Base-by-base conservation (phyloP, 345 rosid species). In the Alliaria petiolata region DNA sequence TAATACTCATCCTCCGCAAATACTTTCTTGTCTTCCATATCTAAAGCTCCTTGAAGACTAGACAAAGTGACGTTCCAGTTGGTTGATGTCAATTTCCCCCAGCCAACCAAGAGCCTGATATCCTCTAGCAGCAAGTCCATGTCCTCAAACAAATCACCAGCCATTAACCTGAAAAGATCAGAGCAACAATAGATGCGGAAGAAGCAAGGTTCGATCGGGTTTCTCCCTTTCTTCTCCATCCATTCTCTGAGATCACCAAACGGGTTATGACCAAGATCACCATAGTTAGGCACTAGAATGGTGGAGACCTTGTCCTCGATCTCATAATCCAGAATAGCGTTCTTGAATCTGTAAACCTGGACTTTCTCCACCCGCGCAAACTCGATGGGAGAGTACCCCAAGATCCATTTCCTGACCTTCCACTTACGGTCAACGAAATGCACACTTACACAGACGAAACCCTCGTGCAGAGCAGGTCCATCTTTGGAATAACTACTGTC, bases 361-460 rank as follows among this genome's bases (percentile, higher is more conserved):
- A 15, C 0, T 20, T 35, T 25, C 1, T 63, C 64, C 28, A 1
- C 0, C 33, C 46, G 45, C 15, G 51, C 10, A 0, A 3, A 1
- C 35, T 3, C 11, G 3, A 33, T 14, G 44, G 70, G 34, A 47
- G 19, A 12, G 40, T 42, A 72, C 8, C 40, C 49, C 5, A 72
- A 35, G 46, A 72, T 54, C 70, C 55, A 45, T 8, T 26, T 16
- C 47, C 34, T 63, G 33, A 63, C 15, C n/a, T 71, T 62, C 75
- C 70, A 72, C 15, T 72, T 55, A 44, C 63, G 70, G 11, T 72
- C 76, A 3, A 72, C 7, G 45, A 72, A 64, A 72, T 72, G 70
- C 34, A 70, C 70, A 3, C 65, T 26, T 13, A 72, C 11, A 13
- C 70, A 63, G 6, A 44, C 26, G 7, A 62, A 62, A 53, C 44